A percentile compares a stretch with the other conserved stretches of the same genome.
Evolutionary conservation across 176 grass and related monocot genomes (phyloP).

Genomic region (Oryza longistaminata): DNA sequence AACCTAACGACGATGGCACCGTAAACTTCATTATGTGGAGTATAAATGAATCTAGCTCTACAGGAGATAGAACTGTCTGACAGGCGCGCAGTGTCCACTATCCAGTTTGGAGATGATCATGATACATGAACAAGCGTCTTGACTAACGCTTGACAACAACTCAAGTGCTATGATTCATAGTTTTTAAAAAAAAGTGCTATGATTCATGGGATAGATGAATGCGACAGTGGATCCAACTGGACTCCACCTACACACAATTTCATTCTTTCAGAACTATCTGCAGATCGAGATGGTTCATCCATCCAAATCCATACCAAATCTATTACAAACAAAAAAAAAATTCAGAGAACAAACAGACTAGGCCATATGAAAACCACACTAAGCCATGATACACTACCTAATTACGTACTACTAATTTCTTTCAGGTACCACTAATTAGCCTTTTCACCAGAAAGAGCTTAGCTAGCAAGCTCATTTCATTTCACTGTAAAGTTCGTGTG

Average conservation of each 20-base stretch:
- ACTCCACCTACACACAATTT: not conserved
- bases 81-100: not conserved
- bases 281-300: not conserved
- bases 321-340: not conserved
- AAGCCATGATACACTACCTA: not conserved
- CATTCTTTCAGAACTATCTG: not conserved
- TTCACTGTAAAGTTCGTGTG: not conserved
- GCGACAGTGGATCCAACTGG: not conserved
- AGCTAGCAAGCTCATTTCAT: not conserved
- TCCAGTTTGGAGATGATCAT: not conserved
- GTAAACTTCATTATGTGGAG: too few species aligned
- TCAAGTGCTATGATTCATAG: not conserved
- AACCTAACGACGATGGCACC: too few species aligned
- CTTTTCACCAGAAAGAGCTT: slow-evolving; percentile 13
- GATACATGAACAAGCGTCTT: not conserved
- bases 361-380: not conserved
- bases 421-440: not conserved
- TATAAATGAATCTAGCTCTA: too few species aligned
- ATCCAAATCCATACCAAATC: not conserved
- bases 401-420: not conserved
- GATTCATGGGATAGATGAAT: not conserved
- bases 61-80: too few species aligned
- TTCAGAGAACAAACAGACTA: not conserved
- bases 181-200: not conserved
- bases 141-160: not conserved